These are phyloP conservation scores for Rostrohypoxylon terebratum DNA, from an alignment of 495 filamentous ascomycete species.

Conservation along the genomic window DNA sequence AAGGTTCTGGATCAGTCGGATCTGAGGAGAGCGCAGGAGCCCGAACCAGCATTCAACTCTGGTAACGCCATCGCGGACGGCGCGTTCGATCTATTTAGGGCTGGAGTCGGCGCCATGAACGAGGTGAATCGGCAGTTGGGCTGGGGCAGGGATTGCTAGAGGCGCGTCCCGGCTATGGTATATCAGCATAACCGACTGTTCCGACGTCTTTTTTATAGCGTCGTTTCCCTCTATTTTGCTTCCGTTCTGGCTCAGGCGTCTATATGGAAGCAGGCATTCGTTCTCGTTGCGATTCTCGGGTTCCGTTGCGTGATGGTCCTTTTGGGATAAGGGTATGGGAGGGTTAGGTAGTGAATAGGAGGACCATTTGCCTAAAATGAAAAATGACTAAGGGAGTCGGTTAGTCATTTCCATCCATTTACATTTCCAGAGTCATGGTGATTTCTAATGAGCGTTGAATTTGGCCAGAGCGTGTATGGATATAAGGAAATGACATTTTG, in stretches of 20 bases:
- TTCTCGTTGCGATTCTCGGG: conserved; percentile 20
- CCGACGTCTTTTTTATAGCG: conserved; percentile 7
- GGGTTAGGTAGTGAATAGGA: conserved; percentile 16
- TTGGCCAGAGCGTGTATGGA: not conserved
- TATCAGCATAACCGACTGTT: not conserved
- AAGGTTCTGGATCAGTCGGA: conserved; percentile 55
- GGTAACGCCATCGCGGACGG: conserved; percentile 46
- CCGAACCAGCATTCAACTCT: conserved; percentile 41
- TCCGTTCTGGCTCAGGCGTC: conserved; percentile 9
- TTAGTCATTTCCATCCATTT: conserved; percentile 5
- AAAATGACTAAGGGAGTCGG: not conserved
- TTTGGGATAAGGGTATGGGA: conserved; percentile 1
- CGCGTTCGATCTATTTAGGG: conserved; percentile 50
- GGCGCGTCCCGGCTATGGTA: conserved; percentile 3
- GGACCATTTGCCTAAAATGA: conserved; percentile 32
- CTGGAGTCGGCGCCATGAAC: conserved; percentile 57
- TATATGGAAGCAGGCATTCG: conserved; percentile 17
- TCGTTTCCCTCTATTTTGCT: conserved; percentile 13
- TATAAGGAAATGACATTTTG: not conserved
- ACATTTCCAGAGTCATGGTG: not conserved
- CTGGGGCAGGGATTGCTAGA: conserved; percentile 56
- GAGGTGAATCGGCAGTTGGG: conserved; percentile 61
- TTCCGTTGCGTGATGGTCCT: conserved; percentile 12
- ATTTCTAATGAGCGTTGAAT: not conserved
- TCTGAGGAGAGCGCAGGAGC: conserved; percentile 53